Percentiles rank a stretch among this genome's conserved stretches.
Conservation (phyloP, 1,284 basidiomycete genomes). For the Pascua sp. region DNA sequence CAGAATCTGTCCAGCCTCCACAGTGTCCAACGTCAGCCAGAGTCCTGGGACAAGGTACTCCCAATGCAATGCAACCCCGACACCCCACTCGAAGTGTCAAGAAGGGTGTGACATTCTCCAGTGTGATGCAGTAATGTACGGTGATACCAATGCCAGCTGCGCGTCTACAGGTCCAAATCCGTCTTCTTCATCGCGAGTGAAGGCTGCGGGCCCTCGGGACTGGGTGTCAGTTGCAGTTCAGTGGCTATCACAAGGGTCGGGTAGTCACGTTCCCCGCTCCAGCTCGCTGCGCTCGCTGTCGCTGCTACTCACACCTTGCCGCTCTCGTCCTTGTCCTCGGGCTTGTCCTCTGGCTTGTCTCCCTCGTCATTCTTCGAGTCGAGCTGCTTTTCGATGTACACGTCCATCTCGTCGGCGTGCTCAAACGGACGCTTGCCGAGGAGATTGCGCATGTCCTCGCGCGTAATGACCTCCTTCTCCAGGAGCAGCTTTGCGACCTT, state of each 20-base stretch:
- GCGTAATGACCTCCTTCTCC: constrained; percentile 91
- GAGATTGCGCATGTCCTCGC: constrained; percentile 52
- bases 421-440: constrained; percentile 46
- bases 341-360: background rate
- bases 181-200: constrained; percentile 3
- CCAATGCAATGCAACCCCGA: too few relatives aligned
- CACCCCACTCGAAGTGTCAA: background rate
- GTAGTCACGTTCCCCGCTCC: background rate
- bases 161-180: background rate
- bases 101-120: constrained; percentile 10
- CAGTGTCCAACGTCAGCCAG: too few relatives aligned
- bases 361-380: constrained; percentile 34
- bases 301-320: background rate
- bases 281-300: constrained; percentile 1
- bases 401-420: constrained; percentile 85
- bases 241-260: constrained; percentile 1
- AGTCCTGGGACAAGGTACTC: too few relatives aligned
- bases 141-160: constrained; percentile 4
- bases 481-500: constrained; percentile 88
- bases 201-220: background rate
- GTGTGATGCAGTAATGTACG: constrained; percentile 6
- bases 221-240: background rate
- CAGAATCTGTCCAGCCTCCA: too few relatives aligned
- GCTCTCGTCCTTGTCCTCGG: background rate
- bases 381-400: constrained; percentile 67